Conservation (phyloP, 176 grass and related monocot species). For the Triticum turgidum region DNA sequence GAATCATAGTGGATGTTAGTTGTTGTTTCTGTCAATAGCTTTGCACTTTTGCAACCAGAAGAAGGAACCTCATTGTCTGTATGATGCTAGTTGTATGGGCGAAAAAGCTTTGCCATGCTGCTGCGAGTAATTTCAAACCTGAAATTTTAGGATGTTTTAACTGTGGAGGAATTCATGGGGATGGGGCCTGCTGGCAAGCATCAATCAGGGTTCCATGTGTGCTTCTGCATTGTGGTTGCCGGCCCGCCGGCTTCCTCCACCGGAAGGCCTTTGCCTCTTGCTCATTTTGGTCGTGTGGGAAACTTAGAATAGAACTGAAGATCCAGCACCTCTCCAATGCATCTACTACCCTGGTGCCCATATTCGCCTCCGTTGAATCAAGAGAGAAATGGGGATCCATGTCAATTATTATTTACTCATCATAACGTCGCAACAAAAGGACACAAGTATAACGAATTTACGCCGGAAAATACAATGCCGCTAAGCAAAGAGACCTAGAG, state of each 20-base stretch:
- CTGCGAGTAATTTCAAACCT: background rate
- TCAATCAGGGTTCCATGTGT: background rate
- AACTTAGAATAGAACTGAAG: background rate
- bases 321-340: background rate
- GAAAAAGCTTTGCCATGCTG: slow-evolving; percentile 1
- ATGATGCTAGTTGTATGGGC: slow-evolving; percentile 24
- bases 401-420: too few relatives aligned
- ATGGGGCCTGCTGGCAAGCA: background rate
- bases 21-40: slow-evolving; percentile 15
- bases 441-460: too few relatives aligned
- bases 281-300: background rate
- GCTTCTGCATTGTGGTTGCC: background rate
- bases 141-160: background rate
- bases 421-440: too few relatives aligned
- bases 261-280: too few relatives aligned
- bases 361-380: background rate
- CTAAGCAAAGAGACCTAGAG: slow-evolving; percentile 35
- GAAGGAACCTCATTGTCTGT: slow-evolving; percentile 22
- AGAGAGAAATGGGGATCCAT: background rate
- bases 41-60: background rate
- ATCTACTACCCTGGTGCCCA: background rate
- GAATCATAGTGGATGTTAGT: slow-evolving; percentile 17
- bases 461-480: background rate
- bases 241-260: too few relatives aligned
- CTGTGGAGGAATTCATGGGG: background rate